Base-by-base conservation (phyloP, 805 yeast genomes). In the Metschnikowia orientalis region DNA sequence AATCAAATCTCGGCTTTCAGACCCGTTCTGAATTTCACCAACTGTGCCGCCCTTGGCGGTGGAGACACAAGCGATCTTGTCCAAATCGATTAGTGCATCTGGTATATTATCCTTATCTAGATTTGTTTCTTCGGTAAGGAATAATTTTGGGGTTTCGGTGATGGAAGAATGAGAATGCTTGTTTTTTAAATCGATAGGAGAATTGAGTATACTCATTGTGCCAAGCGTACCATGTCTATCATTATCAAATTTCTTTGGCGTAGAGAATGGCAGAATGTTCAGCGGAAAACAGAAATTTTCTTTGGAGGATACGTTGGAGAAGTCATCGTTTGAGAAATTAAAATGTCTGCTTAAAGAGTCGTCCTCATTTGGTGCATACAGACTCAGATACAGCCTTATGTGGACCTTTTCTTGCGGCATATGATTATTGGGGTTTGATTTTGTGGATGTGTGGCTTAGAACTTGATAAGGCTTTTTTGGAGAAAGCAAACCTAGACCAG, bases 41-140 rank as follows among this genome's bases (percentile, higher is more conserved):
- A 53, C 33, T 8, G 26, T 3, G 14, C 11, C 12, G 13, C 5
- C 33, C 8, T 18, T 23, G 8, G 22, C 18, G 30, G 57, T 59
- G 32, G 53, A 53, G 4, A 62, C 60, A 34, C 58, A 53, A 16
- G 71, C 56, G 8, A 77, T 78, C 18, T 70, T 69, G 40, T 76
- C 81, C 29, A 76, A 51, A 42, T 76, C 79, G 15, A 76, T 77
- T 15, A 71, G 59, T 2, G 80, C 78, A 44, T 73, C 75, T 1
- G 79, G 79, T 4, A 67, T 59, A 32, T 57, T 57, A 23, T 57
- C 56, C 21, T 37, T 46, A 30, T 51, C 48, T 18, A 52, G 15
- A 6, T 37, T 44, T 3, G 59, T 51, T 38, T 59, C 63, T 28
- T 55, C 62, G 0, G 62, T 57, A 8, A 52, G 38, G 23, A 57